phyloP scores from a whole-genome alignment of 1,139 yeast genomes.

The Pichia sp. region DNA sequence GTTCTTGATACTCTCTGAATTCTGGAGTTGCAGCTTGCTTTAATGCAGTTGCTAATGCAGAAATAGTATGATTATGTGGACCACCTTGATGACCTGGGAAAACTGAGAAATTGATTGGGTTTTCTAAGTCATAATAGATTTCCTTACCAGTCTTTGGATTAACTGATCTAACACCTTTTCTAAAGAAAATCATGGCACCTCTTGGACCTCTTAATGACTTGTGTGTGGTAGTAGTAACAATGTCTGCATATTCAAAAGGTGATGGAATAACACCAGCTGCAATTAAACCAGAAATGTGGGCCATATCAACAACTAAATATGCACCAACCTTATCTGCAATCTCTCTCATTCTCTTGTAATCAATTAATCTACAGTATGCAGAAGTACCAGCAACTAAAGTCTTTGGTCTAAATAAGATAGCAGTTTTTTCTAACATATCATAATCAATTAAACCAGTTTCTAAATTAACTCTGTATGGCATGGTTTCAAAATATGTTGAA shows the following conservation, averaged over 20 bases:
- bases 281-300: conserved; percentile 92
- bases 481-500: conserved; percentile 93
- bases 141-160: conserved; percentile 92
- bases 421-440: conserved; percentile 88
- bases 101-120: conserved; percentile 92
- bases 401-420: conserved; percentile 88
- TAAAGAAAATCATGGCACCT: conserved; percentile 98
- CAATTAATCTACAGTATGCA: conserved; percentile 92
- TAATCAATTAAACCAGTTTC: conserved; percentile 91
- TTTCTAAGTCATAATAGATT: conserved; percentile 82
- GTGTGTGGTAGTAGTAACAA: conserved; percentile 97
- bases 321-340: conserved; percentile 97
- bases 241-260: conserved; percentile 93
- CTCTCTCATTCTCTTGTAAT: conserved; percentile 91
- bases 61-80: conserved; percentile 97
- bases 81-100: conserved; percentile 99
- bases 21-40: conserved; percentile 92
- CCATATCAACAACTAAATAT: conserved; percentile 94
- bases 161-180: conserved; percentile 88
- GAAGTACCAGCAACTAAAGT: conserved; percentile 96
- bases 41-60: conserved; percentile 94
- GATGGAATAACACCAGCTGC: conserved; percentile 97
- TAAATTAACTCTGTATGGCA: conserved; percentile 94
- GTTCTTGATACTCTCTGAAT: conserved; percentile 82
- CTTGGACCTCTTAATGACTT: conserved; percentile 98